Base-by-base conservation (phyloP, 345 rosid species). In the Pistacia integerrima region DNA sequence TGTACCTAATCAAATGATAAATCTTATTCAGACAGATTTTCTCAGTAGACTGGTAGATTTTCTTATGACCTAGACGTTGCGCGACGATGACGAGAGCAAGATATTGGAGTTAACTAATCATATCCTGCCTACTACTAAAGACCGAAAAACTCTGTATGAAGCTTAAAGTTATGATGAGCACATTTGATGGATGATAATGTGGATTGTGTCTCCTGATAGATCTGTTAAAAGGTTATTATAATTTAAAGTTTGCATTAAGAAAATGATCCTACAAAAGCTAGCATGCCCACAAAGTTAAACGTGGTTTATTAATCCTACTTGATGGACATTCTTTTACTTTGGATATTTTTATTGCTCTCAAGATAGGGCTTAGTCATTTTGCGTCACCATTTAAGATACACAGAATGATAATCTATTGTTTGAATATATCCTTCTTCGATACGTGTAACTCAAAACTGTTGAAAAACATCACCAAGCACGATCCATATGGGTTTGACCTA, bases 81-180 rank as follows among this genome's bases (percentile, higher is more conserved):
- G 74, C 36, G 63, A 60, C 41, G 55, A 55, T 82, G 85, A 82
- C 75, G 76, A 64, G 60, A 55, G 64, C 60, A 60, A 25, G 54
- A 33, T 66, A 35, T 67, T 64, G 46, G 60, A 30, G 33, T 58
- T 4, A 58, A 58, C 28, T 58, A 25, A 18, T 58, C 11, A 58
- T n/a, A 9, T 16, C 3, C 0, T 20, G 33, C 33, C 33, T 30
- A 30, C 33, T 1, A 25, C 25, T 1, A 25, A 25, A 25, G 25
- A 25, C 1, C 25, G 25, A 25, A 25, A 25, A 25, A 36, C 4
- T 36, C 2, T 36, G 41, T 36, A 5, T 36, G 25, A 33, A 25
- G 36, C 41, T 38, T 38, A 5, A 22, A 28, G 62, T 22, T 59
- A 44, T 30, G 8, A 44, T 30, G 8, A 20, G 22, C 56, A 72